Evolutionary conservation across 2,329 filamentous ascomycete species (phyloP).

Genomic region (Colletotrichum sidae): DNA sequence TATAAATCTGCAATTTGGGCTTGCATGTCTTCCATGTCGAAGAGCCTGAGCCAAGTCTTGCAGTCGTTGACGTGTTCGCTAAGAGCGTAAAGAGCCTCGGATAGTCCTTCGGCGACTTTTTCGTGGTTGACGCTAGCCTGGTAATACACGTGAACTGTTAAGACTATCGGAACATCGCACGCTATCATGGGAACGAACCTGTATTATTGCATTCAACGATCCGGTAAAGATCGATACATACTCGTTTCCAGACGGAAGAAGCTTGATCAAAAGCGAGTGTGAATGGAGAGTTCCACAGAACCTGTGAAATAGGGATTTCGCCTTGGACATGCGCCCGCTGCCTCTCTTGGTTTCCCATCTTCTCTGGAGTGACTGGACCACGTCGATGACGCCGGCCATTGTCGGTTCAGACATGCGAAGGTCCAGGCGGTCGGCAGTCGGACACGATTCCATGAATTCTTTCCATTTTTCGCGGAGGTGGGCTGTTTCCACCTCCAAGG

Average conservation of each 20-base stretch:
- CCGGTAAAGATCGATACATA: constrained; percentile 47
- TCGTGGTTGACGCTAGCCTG: constrained; percentile 44
- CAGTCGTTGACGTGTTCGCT: constrained; percentile 38
- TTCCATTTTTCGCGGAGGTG: constrained; percentile 35
- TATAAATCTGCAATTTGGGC: constrained; percentile 38
- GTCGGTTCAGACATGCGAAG: constrained; percentile 24
- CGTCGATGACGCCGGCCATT: constrained; percentile 30
- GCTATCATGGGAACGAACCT: constrained; percentile 20
- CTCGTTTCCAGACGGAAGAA: constrained; percentile 44
- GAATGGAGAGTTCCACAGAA: constrained; percentile 42
- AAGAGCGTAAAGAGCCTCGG: constrained; percentile 38
- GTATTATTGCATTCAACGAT: constrained; percentile 42
- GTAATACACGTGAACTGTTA: not conserved
- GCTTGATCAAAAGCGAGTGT: constrained; percentile 41
- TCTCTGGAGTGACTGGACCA: constrained; percentile 19
- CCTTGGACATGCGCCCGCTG: constrained; percentile 22
- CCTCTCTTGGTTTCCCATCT: constrained; percentile 15
- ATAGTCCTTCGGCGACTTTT: constrained; percentile 37
- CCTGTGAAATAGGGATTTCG: constrained; percentile 40
- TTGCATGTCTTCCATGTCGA: constrained; percentile 35
- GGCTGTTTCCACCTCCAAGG: constrained; percentile 28
- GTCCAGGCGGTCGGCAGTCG: constrained; percentile 29
- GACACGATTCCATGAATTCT: constrained; percentile 26
- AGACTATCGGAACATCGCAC: too few species aligned
- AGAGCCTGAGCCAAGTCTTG: constrained; percentile 25